phyloP scores from a whole-genome alignment of 2,329 filamentous ascomycete genomes.

The Scleromitrula shiraiana region DNA sequence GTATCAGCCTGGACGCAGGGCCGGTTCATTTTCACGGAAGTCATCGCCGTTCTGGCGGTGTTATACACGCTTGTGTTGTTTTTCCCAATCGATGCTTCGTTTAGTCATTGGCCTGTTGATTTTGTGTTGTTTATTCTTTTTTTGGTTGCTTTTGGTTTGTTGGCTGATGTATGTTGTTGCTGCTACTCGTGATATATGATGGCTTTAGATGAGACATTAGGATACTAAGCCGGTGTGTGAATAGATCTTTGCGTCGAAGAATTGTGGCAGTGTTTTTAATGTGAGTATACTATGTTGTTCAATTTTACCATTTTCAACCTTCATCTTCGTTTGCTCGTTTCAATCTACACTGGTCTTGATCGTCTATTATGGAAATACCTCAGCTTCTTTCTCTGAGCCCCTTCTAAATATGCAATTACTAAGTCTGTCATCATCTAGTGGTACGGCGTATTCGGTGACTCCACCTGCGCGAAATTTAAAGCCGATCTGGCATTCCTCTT shows the following conservation, averaged over 20 bases:
- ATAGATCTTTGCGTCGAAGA: slow-evolving; percentile 66
- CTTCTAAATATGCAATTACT: no score
- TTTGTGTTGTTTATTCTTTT: slow-evolving; percentile 58
- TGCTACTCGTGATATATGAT: no score
- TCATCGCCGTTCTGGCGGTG: slow-evolving; percentile 53
- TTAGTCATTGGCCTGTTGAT: slow-evolving; percentile 65
- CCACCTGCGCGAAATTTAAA: slow-evolving; percentile 61
- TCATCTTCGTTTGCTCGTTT: no score
- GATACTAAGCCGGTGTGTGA: background rate
- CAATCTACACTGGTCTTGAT: no score
- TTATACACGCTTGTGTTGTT: slow-evolving; percentile 65
- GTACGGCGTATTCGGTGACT: slow-evolving; percentile 72
- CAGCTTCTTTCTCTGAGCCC: no score
- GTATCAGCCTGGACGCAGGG: background rate
- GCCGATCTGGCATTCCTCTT: slow-evolving; percentile 35
- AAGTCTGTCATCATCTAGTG: slow-evolving; percentile 70
- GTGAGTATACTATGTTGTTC: no score
- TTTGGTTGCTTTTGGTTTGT: slow-evolving; percentile 44
- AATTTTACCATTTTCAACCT: no score
- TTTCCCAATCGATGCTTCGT: slow-evolving; percentile 59
- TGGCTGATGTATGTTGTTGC: background rate
- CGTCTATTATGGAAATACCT: no score
- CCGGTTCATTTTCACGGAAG: slow-evolving; percentile 10
- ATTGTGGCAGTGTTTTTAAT: no score
- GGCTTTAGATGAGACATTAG: no score